Percentiles rank a stretch among this genome's conserved stretches.
Conservation (phyloP, 768 basidiomycete genomes). For the Naganishia antarctica region DNA sequence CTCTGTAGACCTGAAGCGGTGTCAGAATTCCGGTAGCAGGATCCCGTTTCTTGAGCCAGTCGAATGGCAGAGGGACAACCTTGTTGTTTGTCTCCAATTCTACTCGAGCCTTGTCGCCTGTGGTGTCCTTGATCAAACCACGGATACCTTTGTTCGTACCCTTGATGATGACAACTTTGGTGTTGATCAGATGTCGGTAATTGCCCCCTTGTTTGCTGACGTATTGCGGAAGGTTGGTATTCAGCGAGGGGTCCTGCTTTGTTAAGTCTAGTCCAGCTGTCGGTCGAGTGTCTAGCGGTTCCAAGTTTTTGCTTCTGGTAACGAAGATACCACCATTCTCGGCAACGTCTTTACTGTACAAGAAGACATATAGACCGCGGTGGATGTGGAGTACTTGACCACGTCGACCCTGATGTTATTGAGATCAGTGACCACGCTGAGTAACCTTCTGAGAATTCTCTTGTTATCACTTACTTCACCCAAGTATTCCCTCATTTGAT, state of each 20-base stretch:
- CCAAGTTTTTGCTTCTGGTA: constrained; percentile 52
- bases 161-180: constrained; percentile 70
- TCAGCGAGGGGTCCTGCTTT: constrained; percentile 81
- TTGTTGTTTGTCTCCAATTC: constrained; percentile 87
- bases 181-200: constrained; percentile 77
- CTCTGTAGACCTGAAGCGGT: not conserved
- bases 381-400: constrained; percentile 89
- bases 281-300: constrained; percentile 27
- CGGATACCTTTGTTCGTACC: constrained; percentile 86
- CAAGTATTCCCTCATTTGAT: constrained; percentile 86
- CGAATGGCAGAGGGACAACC: constrained; percentile 77
- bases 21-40: constrained; percentile 2
- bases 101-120: constrained; percentile 76
- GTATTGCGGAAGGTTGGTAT: constrained; percentile 41
- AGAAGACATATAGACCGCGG: constrained; percentile 87
- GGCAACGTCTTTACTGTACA: constrained; percentile 81
- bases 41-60: constrained; percentile 65
- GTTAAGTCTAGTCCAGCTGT: constrained; percentile 68
- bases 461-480: constrained; percentile 62
- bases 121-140: constrained; percentile 91
- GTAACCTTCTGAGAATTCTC: too few species aligned
- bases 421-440: too few species aligned
- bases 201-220: constrained; percentile 35
- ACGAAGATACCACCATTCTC: constrained; percentile 96
- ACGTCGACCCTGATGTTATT: constrained; percentile 60